Evolutionary conservation across 208 protist species (phyloP).

Genomic region (Entamoeba dispar): DNA sequence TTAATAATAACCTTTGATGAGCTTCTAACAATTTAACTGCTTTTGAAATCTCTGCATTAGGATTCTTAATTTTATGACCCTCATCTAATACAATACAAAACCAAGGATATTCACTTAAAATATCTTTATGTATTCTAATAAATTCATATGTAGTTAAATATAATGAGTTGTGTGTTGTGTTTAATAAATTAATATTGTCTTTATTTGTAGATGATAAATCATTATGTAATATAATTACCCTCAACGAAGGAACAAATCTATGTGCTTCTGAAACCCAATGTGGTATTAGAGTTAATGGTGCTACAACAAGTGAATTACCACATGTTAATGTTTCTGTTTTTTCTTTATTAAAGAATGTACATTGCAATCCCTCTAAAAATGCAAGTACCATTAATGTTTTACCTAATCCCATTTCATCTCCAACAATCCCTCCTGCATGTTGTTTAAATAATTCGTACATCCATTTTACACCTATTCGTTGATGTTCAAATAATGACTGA

Average conservation of each 20-base stretch:
- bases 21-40: constrained; percentile 2
- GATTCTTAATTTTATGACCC: constrained; percentile 18
- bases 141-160: constrained; percentile 1
- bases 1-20: constrained; percentile 68
- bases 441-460: constrained; percentile 18
- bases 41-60: not conserved
- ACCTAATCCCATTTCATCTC: constrained; percentile 41
- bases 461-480: constrained; percentile 31
- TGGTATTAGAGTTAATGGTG: constrained; percentile 10
- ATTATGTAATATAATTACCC: not conserved
- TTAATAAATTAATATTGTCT: not conserved
- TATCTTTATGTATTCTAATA: not conserved
- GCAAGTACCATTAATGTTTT: constrained; percentile 29
- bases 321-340: not conserved
- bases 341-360: constrained; percentile 4
- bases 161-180: not conserved
- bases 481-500: constrained; percentile 6
- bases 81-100: constrained; percentile 1
- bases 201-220: too few species aligned
- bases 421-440: constrained; percentile 27
- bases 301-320: not conserved
- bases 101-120: not conserved
- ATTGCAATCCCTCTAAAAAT: not conserved
- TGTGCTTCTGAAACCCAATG: constrained; percentile 18
- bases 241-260: not conserved